Evolutionary conservation across 805 yeast genomes (phyloP), one percentile per base, ranked within the genome.

Genomic region (Metschnikowia santaceciliae): DNA sequence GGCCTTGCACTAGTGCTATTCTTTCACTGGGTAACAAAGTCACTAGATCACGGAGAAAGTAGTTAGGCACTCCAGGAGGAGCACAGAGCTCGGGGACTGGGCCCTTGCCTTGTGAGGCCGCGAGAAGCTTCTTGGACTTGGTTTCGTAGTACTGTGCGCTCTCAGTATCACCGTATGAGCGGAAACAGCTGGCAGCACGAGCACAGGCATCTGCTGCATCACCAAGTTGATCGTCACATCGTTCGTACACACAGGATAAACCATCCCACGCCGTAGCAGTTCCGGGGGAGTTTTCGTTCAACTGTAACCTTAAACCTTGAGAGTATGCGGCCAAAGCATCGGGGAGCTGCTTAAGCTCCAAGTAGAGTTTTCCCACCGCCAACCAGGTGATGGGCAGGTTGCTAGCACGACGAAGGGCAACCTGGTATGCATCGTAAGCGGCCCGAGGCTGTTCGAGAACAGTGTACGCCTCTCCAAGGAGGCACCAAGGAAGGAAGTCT

Each of bases 311-410:
- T 17, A 83, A 74, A 2, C 86, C 88, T 61, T 83, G 86, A 0
- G 86, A 78, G 60, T 81, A 84, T 2, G 88, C 88, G 5, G 84
- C 82, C 46, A 84, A 67, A 0, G 89, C 83, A 59, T 84, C 89
- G 3, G 82, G 78, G 22, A 84, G 62, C 63, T 84, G 89, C 42
- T 79, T 79, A 55, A 82, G 67, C 54, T 76, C 76, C 50, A 84
- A 64, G 58, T 83, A 83, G 45, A 84, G 68, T 11, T 80, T 74
- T 3, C 88, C 90, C 30, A 83, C 81, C 0, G 84, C 81, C 33
- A 84, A 66, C 90, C 89, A 84, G 2, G 85, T 78, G 46, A 81
- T 68, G n/a, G 87, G 81, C 13, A 77, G 74, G 14, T 68, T 65
- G 17, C 81, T 76, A 0, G 82, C 81, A 41, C 79, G 74, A 54